These are phyloP conservation scores for Zoysia pacifica DNA, from an alignment of 176 grass and related monocot genomes.

Conservation along the genomic window DNA sequence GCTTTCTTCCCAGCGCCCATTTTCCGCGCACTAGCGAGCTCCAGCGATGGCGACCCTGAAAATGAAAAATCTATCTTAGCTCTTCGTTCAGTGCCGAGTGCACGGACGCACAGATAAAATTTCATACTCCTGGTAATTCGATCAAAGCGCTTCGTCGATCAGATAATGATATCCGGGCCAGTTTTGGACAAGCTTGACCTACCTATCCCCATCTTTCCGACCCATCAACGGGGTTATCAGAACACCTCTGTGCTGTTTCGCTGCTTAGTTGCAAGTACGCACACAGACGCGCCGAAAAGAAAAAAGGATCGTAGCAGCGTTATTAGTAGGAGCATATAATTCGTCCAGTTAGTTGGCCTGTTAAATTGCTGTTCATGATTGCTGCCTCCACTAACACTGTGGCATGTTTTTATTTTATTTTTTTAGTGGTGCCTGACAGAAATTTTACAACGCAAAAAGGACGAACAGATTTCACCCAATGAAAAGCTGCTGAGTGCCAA, in stretches of 20 bases:
- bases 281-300: background rate
- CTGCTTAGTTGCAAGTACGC: conserved; percentile 35
- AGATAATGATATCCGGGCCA: conserved; percentile 48
- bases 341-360: conserved; percentile 23
- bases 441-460: conserved; percentile 32
- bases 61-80: conserved; percentile 22
- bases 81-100: conserved; percentile 5
- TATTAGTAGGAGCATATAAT: conserved; percentile 2
- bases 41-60: conserved; percentile 31
- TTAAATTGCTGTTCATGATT: conserved; percentile 29
- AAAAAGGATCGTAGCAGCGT: conserved; percentile 5
- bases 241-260: conserved; percentile 5
- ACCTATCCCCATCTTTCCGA: conserved; percentile 40
- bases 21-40: conserved; percentile 38
- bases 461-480: conserved; percentile 40
- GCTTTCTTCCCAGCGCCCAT: conserved; percentile 4
- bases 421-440: background rate
- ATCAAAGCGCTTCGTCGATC: conserved; percentile 1
- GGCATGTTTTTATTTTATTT: background rate
- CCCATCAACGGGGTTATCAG: conserved; percentile 34
- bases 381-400: conserved; percentile 33
- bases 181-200: conserved; percentile 31
- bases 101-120: conserved; percentile 4
- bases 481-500: conserved; percentile 31
- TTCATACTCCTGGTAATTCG: conserved; percentile 3